phyloP scores from a whole-genome alignment of 2,329 filamentous ascomycete genomes.

The Penicillium sp. region DNA sequence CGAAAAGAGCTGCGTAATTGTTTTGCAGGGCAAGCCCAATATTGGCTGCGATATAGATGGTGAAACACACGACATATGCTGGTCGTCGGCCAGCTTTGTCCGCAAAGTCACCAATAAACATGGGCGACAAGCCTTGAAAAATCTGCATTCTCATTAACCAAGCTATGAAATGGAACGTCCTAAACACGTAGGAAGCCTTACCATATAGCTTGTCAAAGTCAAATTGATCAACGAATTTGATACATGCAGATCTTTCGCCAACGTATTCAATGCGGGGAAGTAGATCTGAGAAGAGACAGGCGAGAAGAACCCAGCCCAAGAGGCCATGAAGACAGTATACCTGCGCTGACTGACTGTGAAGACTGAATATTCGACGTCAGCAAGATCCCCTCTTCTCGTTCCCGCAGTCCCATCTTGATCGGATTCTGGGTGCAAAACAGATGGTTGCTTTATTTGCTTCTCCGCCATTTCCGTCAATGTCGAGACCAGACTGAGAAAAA shows the following conservation, averaged over 20 bases:
- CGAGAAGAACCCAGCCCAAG: constrained; percentile 43
- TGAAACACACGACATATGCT: constrained; percentile 53
- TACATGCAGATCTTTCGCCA: constrained; percentile 31
- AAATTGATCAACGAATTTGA: constrained; percentile 26
- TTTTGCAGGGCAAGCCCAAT: constrained; percentile 41
- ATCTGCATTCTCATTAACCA: constrained; percentile 32
- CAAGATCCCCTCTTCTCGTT: constrained; percentile 3
- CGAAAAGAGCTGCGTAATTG: constrained; percentile 37
- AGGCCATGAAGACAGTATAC: constrained; percentile 29
- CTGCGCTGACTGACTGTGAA: constrained; percentile 31
- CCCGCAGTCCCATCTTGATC: constrained; percentile 7
- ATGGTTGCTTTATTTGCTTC: constrained; percentile 2
- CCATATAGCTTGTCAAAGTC: constrained; percentile 30
- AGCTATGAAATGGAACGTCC: not conserved
- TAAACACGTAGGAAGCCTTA: not conserved
- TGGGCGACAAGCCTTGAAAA: constrained; percentile 54
- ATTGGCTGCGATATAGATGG: constrained; percentile 44
- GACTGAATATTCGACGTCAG: constrained; percentile 30
- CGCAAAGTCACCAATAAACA: constrained; percentile 51
- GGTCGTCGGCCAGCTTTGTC: constrained; percentile 52
- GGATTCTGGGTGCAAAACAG: constrained; percentile 5
- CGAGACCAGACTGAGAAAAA: not conserved
- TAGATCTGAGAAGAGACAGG: constrained; percentile 47
- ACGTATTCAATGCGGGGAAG: constrained; percentile 40
- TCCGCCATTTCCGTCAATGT: not conserved